A percentile compares a stretch with the other conserved stretches of the same genome.
phyloP scores from a whole-genome alignment of 306 rosid species.

The Benincasa hispida region DNA sequence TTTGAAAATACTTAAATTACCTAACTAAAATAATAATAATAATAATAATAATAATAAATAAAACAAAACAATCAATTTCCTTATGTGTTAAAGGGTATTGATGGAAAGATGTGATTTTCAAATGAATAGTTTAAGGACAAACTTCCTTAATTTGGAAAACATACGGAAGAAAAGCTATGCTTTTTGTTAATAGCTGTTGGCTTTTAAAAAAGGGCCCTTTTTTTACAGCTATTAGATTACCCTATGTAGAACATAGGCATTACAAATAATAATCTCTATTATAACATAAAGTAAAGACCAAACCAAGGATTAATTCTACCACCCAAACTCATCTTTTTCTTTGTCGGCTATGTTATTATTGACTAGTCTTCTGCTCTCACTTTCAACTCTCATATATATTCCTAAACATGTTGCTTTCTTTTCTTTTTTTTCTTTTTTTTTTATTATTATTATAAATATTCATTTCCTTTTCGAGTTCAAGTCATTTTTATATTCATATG shows the following conservation, averaged over 20 bases:
- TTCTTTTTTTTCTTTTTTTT: no score
- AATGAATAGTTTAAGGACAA: neutral
- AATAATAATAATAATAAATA: no score
- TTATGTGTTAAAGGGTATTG: neutral
- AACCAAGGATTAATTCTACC: neutral
- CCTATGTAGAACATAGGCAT: neutral
- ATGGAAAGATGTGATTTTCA: neutral
- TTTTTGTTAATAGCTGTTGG: neutral
- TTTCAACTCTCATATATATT: no score
- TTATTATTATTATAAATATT: no score
- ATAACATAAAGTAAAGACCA: neutral
- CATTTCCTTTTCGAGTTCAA: neutral
- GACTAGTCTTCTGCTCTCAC: no score
- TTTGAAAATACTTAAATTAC: neutral
- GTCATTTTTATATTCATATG: no score
- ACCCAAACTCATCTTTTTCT: no score
- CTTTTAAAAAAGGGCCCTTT: neutral
- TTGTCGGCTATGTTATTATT: no score
- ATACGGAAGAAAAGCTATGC: neutral
- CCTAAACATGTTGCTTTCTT: no score
- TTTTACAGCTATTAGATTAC: neutral
- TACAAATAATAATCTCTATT: neutral
- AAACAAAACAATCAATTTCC: neutral
- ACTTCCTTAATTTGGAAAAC: neutral
- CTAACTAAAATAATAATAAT: no score